A percentile compares a stretch with the other conserved stretches of the same genome.
Conservation (phyloP, 176 grass and related monocot species). For the Eleusine coracana region DNA sequence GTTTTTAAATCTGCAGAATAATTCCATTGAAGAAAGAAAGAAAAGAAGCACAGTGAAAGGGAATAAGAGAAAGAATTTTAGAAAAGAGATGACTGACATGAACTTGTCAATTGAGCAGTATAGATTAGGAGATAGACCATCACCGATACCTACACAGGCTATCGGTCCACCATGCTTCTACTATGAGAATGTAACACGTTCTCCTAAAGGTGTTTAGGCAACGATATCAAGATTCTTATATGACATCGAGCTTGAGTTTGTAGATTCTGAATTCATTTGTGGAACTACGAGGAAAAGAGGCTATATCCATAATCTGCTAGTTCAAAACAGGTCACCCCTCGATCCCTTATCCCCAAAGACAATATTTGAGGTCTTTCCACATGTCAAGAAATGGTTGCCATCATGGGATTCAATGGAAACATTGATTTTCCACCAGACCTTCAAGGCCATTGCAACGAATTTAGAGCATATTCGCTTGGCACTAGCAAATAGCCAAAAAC, state of each 20-base stretch:
- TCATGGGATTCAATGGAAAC: conserved; percentile 39
- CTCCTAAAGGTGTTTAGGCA: conserved; percentile 70
- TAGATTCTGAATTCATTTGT: conserved; percentile 59
- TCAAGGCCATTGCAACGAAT: no score
- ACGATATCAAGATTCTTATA: conserved; percentile 64
- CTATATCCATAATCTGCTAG: conserved; percentile 71
- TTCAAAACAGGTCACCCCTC: conserved; percentile 13
- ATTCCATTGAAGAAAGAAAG: conserved; percentile 20
- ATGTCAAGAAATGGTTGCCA: conserved; percentile 43
- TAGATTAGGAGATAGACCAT: conserved; percentile 20
- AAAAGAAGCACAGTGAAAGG: conserved; percentile 33
- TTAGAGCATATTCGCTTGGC: no score
- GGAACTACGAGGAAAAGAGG: conserved; percentile 72
- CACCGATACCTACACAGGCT: conserved; percentile 23
- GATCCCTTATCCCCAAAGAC: no score
- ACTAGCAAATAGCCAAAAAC: no score
- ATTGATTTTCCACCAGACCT: no score
- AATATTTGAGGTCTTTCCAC: conserved; percentile 52
- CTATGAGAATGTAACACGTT: conserved; percentile 73
- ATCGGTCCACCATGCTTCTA: conserved; percentile 76
- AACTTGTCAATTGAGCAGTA: conserved; percentile 45
- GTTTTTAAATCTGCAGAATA: conserved; percentile 34
- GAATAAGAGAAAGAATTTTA: conserved; percentile 30
- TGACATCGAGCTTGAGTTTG: conserved; percentile 61
- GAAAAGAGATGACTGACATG: conserved; percentile 63